Evolutionary conservation across 1,284 basidiomycete genomes (phyloP), one percentile per base, ranked within the genome.

Genomic region (Melampsora larici-populina): DNA sequence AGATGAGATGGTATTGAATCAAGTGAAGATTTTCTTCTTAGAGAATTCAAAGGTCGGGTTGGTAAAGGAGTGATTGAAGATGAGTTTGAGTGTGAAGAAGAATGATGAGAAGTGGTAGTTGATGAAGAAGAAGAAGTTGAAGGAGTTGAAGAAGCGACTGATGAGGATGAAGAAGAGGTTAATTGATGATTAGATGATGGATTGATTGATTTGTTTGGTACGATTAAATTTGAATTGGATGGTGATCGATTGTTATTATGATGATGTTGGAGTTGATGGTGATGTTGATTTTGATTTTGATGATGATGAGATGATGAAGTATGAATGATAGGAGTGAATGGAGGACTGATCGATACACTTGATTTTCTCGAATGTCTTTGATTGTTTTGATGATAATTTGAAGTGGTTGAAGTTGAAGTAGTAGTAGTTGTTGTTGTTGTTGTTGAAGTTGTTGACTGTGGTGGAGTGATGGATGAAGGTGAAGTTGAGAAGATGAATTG

Each of bases 281-380:
- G 62, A 33, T 26, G n/a, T 7, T 29, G 62, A 7, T 26, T 18
- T 64, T 21, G 60, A 13, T n/a, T 21, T 29, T 62, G 60, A 62
- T 62, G 18, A 26, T 15, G 11, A 9, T 62, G 60, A 62, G n/a
- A n/a, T n/a, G n/a, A n/a, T n/a, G n/a, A n/a, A n/a, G n/a, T n/a
- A n/a, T n/a, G n/a, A 24, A 21, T 64, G n/a, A 33, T 21, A 64
- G 15, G 15, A 4, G 29, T 7, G 18, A 29, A 29, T 3, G 31
- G 24, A 7, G 72, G 63, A 40, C 63, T 74, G 24, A 74, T 74
- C 21, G 72, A 74, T 62, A 74, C 72, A 46, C 72, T 74, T 31
- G 62, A 65, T 51, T 74, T 74, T 15, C 72, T 64, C 0, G 62
- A 62, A 58, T 74, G 72, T n/a, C 63, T 62, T 13, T 48, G 62